A percentile compares a stretch with the other conserved stretches of the same genome.
Evolutionary conservation across 805 yeast genomes (phyloP).

Genomic region (Cyberlindnera mrakii): DNA sequence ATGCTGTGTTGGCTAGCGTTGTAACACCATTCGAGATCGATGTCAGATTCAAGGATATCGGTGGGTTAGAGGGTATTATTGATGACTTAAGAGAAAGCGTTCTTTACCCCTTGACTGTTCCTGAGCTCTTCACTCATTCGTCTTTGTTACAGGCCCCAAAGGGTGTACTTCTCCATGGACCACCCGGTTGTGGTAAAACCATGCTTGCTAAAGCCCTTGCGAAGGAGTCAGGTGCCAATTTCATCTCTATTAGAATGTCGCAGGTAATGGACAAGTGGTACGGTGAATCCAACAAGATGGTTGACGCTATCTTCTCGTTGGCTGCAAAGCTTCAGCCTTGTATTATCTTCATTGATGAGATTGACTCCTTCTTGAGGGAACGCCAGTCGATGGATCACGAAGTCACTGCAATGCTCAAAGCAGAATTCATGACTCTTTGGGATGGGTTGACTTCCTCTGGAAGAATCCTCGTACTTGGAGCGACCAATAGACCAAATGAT

Average conservation of each 20-base stretch:
- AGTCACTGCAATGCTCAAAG: constrained; percentile 89
- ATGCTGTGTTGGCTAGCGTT: constrained; percentile 66
- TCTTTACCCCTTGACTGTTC: constrained; percentile 75
- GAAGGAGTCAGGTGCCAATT: constrained; percentile 84
- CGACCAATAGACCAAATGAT: constrained; percentile 88
- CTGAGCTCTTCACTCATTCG: constrained; percentile 66
- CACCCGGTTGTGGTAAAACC: constrained; percentile 98
- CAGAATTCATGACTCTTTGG: constrained; percentile 97
- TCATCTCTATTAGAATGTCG: constrained; percentile 87
- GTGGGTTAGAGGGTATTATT: constrained; percentile 78
- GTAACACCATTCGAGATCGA: constrained; percentile 80
- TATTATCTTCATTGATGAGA: constrained; percentile 92
- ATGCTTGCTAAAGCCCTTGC: constrained; percentile 97
- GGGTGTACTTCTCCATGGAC: constrained; percentile 89
- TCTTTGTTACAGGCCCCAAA: constrained; percentile 85
- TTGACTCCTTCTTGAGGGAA: constrained; percentile 88
- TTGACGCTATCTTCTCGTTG: constrained; percentile 85
- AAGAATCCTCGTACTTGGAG: constrained; percentile 83
- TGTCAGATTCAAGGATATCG: constrained; percentile 74
- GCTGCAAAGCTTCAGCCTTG: constrained; percentile 91
- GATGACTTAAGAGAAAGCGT: constrained; percentile 87
- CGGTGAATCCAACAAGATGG: constrained; percentile 92
- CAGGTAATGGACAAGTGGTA: constrained; percentile 96
- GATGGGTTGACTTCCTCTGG: constrained; percentile 82
- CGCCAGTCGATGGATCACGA: constrained; percentile 85